phyloP scores from a whole-genome alignment of 2,329 filamentous ascomycete species.

The Pseudogymnoascus sp. region DNA sequence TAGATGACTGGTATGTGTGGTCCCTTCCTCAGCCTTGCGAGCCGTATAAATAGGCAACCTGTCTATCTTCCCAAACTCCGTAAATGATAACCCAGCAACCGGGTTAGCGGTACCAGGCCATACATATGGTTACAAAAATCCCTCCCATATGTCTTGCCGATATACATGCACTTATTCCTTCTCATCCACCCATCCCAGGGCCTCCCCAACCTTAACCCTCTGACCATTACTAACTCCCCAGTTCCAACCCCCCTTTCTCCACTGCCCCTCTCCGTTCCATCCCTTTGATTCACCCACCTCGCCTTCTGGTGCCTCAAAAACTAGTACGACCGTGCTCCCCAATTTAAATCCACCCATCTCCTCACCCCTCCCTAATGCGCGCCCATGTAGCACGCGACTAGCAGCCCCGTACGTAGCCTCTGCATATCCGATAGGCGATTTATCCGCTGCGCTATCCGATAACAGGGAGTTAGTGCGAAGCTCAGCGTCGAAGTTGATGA shows the following conservation, averaged over 20 bases:
- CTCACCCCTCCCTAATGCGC: constrained; percentile 77
- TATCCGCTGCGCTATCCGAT: constrained; percentile 86
- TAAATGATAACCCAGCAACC: neutral
- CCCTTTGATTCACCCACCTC: constrained; percentile 44
- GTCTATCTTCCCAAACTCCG: neutral
- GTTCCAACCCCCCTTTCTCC: constrained; percentile 61
- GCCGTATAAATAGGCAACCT: neutral
- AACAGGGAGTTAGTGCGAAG: constrained; percentile 85
- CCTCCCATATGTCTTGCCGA: neutral
- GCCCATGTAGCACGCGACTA: constrained; percentile 68
- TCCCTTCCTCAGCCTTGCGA: neutral
- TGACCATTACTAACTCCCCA: constrained; percentile 86
- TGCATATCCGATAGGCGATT: constrained; percentile 78
- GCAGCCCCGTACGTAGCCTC: constrained; percentile 83
- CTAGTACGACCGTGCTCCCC: constrained; percentile 87
- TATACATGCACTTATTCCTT: constrained; percentile 1
- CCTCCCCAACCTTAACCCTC: constrained; percentile 80
- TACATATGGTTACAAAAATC: neutral
- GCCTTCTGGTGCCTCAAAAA: constrained; percentile 84
- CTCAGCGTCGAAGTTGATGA: constrained; percentile 93
- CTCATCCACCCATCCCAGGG: constrained; percentile 65
- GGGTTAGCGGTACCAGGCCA: neutral
- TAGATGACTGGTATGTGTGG: neutral
- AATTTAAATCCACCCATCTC: constrained; percentile 98
- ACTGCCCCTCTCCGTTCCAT: constrained; percentile 43